Evolutionary conservation across 176 grass and related monocot species (phyloP).

Genomic region (Poa annua): DNA sequence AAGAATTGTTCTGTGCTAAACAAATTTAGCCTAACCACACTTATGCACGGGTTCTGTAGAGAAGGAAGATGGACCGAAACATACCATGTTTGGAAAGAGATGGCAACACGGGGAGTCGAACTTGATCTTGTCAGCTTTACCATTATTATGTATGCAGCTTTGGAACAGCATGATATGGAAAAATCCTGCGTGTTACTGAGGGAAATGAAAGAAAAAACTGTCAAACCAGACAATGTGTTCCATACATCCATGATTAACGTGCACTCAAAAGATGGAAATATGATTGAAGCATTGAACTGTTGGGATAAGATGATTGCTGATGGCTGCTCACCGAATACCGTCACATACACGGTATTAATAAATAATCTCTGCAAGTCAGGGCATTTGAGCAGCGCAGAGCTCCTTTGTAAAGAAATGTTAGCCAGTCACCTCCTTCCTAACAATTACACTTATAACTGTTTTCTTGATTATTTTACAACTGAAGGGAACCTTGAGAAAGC

Average conservation of each 20-base stretch:
- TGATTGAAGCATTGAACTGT: conserved; percentile 8
- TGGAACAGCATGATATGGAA: neutral
- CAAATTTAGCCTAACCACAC: conserved; percentile 13
- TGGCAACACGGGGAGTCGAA: neutral
- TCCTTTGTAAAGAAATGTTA: conserved; percentile 34
- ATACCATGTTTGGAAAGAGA: conserved; percentile 5
- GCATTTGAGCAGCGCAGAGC: conserved; percentile 14
- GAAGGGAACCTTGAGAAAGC: conserved; percentile 14
- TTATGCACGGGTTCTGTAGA: conserved; percentile 26
- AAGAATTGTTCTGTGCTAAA: neutral
- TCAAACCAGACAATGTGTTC: conserved; percentile 17
- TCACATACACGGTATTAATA: conserved; percentile 19
- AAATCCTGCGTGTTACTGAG: neutral
- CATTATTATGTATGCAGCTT: conserved; percentile 5
- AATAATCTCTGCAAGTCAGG: conserved; percentile 29
- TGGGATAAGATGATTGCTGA: conserved; percentile 23
- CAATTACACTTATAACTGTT: conserved; percentile 29
- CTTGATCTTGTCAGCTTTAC: conserved; percentile 28
- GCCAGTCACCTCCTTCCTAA: conserved; percentile 7
- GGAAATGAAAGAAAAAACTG: neutral
- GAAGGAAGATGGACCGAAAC: conserved; percentile 12
- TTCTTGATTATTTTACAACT: conserved; percentile 27
- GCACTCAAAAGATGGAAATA: conserved; percentile 14
- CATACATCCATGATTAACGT: conserved; percentile 15
- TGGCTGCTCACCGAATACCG: conserved; percentile 13